Evolutionary conservation across 805 yeast species (phyloP).

Genomic region (Kazachstania africana): DNA sequence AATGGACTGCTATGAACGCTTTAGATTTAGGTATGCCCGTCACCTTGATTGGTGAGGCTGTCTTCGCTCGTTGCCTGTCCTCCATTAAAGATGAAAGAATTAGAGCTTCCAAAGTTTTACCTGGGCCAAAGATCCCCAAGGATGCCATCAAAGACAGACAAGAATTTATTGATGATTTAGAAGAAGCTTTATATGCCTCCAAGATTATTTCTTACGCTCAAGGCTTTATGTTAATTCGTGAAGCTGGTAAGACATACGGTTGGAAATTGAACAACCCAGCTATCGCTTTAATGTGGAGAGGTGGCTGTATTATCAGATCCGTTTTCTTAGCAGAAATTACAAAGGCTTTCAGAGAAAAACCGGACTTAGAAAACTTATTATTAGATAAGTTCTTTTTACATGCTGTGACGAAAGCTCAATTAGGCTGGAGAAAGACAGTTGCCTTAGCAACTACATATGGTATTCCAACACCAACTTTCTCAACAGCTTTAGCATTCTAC

Average conservation of each 20-base stretch:
- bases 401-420: constrained; percentile 88
- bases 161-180: constrained; percentile 82
- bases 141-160: constrained; percentile 63
- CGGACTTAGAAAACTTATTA: constrained; percentile 87
- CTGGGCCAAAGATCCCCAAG: constrained; percentile 64
- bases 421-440: constrained; percentile 88
- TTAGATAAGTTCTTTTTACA: constrained; percentile 90
- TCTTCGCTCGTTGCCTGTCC: constrained; percentile 90
- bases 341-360: constrained; percentile 86
- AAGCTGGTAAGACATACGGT: constrained; percentile 92
- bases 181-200: constrained; percentile 97
- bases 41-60: constrained; percentile 97
- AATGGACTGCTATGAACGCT: constrained; percentile 98
- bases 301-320: constrained; percentile 99
- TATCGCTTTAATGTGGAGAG: constrained; percentile 99
- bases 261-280: constrained; percentile 98
- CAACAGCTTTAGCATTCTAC: constrained; percentile 94
- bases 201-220: constrained; percentile 97
- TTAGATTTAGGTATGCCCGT: constrained; percentile 97
- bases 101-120: constrained; percentile 65
- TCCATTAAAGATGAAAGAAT: constrained; percentile 86
- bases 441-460: constrained; percentile 72
- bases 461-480: constrained; percentile 95
- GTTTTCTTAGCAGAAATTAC: constrained; percentile 97
- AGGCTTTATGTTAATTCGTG: constrained; percentile 98